Evolutionary conservation across 1,139 yeast species (phyloP).

Genomic region (Kodamaea sp.): DNA sequence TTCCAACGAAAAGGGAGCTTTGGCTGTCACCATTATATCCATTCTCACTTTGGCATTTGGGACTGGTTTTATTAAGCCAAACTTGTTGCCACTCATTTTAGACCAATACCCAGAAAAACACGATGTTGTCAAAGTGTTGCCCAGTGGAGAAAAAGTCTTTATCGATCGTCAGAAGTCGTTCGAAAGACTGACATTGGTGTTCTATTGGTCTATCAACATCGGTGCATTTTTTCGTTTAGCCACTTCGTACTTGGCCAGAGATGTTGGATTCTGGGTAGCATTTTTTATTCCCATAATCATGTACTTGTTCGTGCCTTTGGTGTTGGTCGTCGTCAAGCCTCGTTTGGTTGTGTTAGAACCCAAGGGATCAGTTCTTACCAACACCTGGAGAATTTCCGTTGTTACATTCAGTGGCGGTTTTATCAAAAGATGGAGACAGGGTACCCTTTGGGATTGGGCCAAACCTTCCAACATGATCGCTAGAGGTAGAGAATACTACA

Average conservation of each 20-base stretch:
- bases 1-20: slow-evolving; percentile 17
- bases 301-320: slow-evolving; percentile 50
- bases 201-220: slow-evolving; percentile 78
- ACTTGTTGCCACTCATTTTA: slow-evolving; percentile 52
- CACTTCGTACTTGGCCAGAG: slow-evolving; percentile 69
- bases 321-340: slow-evolving; percentile 40
- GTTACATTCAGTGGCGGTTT: slow-evolving; percentile 43
- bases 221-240: slow-evolving; percentile 81
- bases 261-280: slow-evolving; percentile 78
- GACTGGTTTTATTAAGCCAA: slow-evolving; percentile 54
- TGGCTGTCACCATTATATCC: slow-evolving; percentile 20
- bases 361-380: slow-evolving; percentile 51
- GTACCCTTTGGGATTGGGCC: slow-evolving; percentile 56
- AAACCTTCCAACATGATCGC: slow-evolving; percentile 49
- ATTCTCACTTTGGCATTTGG: slow-evolving; percentile 28
- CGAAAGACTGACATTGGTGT: slow-evolving; percentile 73
- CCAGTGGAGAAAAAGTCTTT: slow-evolving; percentile 66
- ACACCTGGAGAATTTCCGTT: slow-evolving; percentile 40
- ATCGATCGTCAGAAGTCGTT: slow-evolving; percentile 71
- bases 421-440: slow-evolving; percentile 34
- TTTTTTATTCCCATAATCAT: slow-evolving; percentile 58
- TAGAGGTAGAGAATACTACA: slow-evolving; percentile 40
- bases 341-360: slow-evolving; percentile 40
- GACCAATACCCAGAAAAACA: slow-evolving; percentile 54
- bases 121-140: slow-evolving; percentile 59